Evolutionary conservation across 2,329 filamentous ascomycete genomes (phyloP), one percentile per base, ranked within the genome.

Genomic region (Ilyonectria destructans): DNA sequence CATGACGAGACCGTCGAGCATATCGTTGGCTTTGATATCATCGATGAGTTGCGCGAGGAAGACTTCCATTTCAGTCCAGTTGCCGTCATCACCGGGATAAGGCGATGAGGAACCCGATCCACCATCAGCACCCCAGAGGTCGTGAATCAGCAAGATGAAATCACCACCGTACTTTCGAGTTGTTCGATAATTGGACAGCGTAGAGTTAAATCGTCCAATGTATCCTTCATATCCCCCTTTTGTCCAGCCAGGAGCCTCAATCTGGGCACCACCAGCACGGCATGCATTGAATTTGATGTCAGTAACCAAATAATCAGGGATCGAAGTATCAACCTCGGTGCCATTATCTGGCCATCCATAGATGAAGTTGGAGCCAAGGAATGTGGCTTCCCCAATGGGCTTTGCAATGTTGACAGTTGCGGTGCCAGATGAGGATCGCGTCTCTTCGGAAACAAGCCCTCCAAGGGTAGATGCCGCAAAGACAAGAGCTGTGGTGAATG

Each of bases 271-370:
- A 31, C 55, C 55, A 2, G 55, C 55, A 7, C 55, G 55, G 10
- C 17, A 4, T 3, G 55, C 55, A 33, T 46, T 46, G 55, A 58
- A 58, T 26, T 58, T 46, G 37, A 58, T 58, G 10, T 58, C 55
- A 6, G 23, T 58, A 4, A 43, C n/a, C 10, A 56, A 29, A n/a
- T 26, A 29, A n/a, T 56, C 54, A 1, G 54, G 54, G 21, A 56
- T 56, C 4, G 54, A 56, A 26, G 12, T 26, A 21, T 56, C 54
- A 4, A 35, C 54, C 23, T 21, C 19, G 1, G 35, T 43, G 6
- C 54, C 54, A 17, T 56, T 56, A 21, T 56, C 54, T n/a, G 54
- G 54, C 10, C 12, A 56, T 45, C 54, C 54, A 21, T 56, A 56
- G 21, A 56, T 56, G 35, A 56, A 56, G 8, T 35, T 35, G 13